These are phyloP conservation scores for Chara braunii DNA, from an alignment of 139 green algal species.

Conservation along the genomic window DNA sequence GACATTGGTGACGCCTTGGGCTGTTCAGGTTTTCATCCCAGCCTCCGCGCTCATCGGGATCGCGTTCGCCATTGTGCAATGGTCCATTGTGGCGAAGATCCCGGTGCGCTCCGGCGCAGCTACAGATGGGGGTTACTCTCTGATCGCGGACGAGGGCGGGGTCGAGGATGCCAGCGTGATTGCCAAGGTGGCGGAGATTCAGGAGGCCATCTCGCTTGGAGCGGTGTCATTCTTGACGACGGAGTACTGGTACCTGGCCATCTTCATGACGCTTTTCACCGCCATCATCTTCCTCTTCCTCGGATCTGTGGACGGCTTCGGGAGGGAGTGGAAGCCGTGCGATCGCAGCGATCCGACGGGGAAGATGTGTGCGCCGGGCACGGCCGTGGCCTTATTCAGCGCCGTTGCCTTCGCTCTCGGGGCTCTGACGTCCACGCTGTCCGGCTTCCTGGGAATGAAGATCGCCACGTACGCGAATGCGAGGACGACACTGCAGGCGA, in stretches of 20 bases:
- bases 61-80: constrained; percentile 9
- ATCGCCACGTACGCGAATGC: constrained; percentile 97
- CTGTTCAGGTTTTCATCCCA: constrained; percentile 20
- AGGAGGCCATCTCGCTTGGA: constrained; percentile 30
- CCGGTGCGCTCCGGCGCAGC: too few relatives aligned
- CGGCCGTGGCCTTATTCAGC: constrained; percentile 17
- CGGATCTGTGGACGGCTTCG: constrained; percentile 36
- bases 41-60: constrained; percentile 6
- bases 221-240: constrained; percentile 86
- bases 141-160: constrained; percentile 1
- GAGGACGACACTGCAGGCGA: constrained; percentile 78
- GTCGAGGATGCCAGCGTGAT: constrained; percentile 13
- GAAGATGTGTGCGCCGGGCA: constrained; percentile 10
- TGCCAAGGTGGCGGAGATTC: constrained; percentile 30
- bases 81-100: constrained; percentile 1
- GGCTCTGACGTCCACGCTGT: constrained; percentile 76
- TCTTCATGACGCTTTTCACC: constrained; percentile 67
- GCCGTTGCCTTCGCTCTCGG: constrained; percentile 79
- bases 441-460: constrained; percentile 90
- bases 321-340: constrained; percentile 9
- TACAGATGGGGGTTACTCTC: constrained; percentile 12
- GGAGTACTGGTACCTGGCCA: constrained; percentile 76
- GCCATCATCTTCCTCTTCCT: constrained; percentile 90
- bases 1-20: not conserved
- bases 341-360: constrained; percentile 30